Conservation (phyloP, 2,329 filamentous ascomycete species). For the Gaeumannomyces tritici region DNA sequence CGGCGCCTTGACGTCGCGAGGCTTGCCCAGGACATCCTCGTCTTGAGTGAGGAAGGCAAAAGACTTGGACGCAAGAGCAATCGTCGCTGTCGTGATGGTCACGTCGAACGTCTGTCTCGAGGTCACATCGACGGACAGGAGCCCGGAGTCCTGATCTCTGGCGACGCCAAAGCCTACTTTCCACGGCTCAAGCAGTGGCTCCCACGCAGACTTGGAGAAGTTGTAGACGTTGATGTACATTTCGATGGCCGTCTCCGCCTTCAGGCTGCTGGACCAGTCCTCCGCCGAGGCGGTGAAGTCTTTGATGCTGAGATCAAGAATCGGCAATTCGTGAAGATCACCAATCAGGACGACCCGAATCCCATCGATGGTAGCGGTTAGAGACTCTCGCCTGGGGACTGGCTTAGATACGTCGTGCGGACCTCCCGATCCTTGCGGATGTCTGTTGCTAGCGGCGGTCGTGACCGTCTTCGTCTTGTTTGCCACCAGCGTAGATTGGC, state of each 20-base stretch:
- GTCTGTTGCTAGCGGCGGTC: constrained; percentile 9
- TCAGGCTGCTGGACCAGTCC: constrained; percentile 85
- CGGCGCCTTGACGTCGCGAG: constrained; percentile 80
- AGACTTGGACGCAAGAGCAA: constrained; percentile 87
- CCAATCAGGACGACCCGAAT: constrained; percentile 90
- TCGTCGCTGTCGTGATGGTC: constrained; percentile 86
- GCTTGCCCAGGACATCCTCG: constrained; percentile 88
- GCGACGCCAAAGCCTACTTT: constrained; percentile 84
- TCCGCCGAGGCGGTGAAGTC: constrained; percentile 75
- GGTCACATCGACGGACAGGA: constrained; percentile 73
- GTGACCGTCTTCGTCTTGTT: constrained; percentile 28
- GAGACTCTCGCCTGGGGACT: constrained; percentile 52
- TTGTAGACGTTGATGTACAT: constrained; percentile 97
- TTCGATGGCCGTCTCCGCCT: constrained; percentile 81
- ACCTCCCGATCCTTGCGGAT: constrained; percentile 3
- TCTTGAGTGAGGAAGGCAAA: constrained; percentile 81
- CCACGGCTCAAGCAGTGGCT: constrained; percentile 94
- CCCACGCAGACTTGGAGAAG: constrained; percentile 98
- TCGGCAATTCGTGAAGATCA: constrained; percentile 88
- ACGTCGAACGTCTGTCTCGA: constrained; percentile 89
- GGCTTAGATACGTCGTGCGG: constrained; percentile 20
- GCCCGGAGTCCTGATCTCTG: constrained; percentile 64
- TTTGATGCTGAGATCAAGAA: constrained; percentile 89
- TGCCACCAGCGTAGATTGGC: constrained; percentile 37
- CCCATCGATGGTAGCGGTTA: constrained; percentile 79